Percentiles rank a stretch among this genome's conserved stretches.
Evolutionary conservation across 2,329 filamentous ascomycete species (phyloP).

Genomic region (Claviceps sp.): DNA sequence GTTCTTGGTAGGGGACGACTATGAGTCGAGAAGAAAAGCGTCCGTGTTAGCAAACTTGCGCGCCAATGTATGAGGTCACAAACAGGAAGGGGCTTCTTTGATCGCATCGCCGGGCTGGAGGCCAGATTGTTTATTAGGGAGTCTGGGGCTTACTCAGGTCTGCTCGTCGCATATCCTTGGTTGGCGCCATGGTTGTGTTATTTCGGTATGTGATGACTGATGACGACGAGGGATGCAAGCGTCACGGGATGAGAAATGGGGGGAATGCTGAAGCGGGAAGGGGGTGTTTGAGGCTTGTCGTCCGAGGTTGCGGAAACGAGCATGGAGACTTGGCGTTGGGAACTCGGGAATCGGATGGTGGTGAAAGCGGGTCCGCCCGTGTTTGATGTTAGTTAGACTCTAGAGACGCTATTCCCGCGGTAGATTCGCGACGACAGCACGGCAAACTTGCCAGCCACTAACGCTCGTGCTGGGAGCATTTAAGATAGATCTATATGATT

Average conservation of each 20-base stretch:
- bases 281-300: neutral
- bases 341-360: neutral
- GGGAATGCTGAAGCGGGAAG: neutral
- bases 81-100: too few relatives aligned
- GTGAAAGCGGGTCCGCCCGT: conserved; percentile 2
- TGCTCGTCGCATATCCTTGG: conserved; percentile 29
- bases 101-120: neutral
- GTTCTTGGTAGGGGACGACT: conserved; percentile 86
- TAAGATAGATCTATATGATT: too few relatives aligned
- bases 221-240: neutral
- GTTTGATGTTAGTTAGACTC: too few relatives aligned
- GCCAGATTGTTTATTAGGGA: neutral
- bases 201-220: neutral
- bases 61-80: too few relatives aligned
- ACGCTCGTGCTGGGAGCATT: too few relatives aligned
- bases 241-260: neutral
- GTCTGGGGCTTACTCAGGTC: conserved; percentile 26
- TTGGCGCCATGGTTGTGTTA: conserved; percentile 23
- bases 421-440: neutral
- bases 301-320: neutral
- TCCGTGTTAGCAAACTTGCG: neutral
- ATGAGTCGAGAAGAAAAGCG: conserved; percentile 4
- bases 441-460: too few relatives aligned
- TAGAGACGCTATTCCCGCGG: neutral
- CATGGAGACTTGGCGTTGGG: neutral